Percentiles rank a stretch among this genome's conserved stretches.
Conservation (phyloP, 768 basidiomycete species). For the Austroboletus eburneus region DNA sequence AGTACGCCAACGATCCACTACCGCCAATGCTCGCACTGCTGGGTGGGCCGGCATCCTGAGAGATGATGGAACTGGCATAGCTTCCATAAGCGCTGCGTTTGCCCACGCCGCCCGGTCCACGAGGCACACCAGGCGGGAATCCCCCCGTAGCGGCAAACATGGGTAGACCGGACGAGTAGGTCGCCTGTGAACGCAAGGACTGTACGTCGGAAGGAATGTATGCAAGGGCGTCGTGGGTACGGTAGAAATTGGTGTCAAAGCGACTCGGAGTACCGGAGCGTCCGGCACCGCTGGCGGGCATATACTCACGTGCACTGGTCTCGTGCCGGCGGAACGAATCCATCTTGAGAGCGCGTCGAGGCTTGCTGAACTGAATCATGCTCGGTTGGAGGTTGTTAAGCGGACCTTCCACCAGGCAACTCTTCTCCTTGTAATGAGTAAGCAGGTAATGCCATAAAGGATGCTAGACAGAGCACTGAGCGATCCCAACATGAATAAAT, state of each 20-base stretch:
- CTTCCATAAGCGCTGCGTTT: slow-evolving; percentile 75
- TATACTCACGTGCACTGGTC: slow-evolving; percentile 81
- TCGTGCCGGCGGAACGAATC: slow-evolving; percentile 94
- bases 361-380: slow-evolving; percentile 99
- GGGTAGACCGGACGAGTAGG: slow-evolving; percentile 88
- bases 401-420: slow-evolving; percentile 91
- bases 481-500: slow-evolving; percentile 5
- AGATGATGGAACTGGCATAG: slow-evolving; percentile 90
- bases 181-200: slow-evolving; percentile 94
- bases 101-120: slow-evolving; percentile 52
- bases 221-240: slow-evolving; percentile 88
- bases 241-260: slow-evolving; percentile 94
- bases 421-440: slow-evolving; percentile 97
- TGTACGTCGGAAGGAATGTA: slow-evolving; percentile 96
- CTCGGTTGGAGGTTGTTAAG: slow-evolving; percentile 94
- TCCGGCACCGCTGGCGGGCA: slow-evolving; percentile 36
- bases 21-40: slow-evolving; percentile 57
- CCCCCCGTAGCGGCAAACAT: slow-evolving; percentile 71
- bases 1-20: slow-evolving; percentile 65
- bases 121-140: slow-evolving; percentile 63
- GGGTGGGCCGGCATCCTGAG: slow-evolving; percentile 79
- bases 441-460: slow-evolving; percentile 98
- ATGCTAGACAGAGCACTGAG: slow-evolving; percentile 52
- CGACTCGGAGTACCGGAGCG: slow-evolving; percentile 90
- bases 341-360: slow-evolving; percentile 87